Evolutionary conservation across 495 filamentous ascomycete genomes (phyloP), one percentile per base, ranked within the genome.

Genomic region (Poronia punctata): DNA sequence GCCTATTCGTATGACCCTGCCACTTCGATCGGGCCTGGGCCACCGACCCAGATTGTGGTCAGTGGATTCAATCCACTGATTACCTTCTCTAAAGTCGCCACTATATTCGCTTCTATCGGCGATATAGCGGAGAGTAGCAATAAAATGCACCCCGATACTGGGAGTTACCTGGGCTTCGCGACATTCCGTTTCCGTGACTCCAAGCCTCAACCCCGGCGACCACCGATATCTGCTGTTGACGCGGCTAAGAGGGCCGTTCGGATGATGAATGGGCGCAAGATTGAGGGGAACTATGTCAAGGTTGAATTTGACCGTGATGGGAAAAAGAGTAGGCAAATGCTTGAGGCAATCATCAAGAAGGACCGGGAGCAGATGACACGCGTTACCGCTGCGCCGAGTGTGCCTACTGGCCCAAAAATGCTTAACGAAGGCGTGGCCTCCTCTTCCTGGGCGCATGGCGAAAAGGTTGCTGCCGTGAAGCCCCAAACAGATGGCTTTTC

Each of bases 51-150:
- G 54, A 78, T 99, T 30, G 81, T 95, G 8, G 85, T 95, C 14
- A 87, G 78, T n/a, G 88, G 89, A 3, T 94, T 96, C 56, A 89
- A 96, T 61, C 87, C 92, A 5, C 66, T 99, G 46, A 83, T 82
- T 7, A 74, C 84, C 12, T 79, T 89, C 46, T 74, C 80, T 35
- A 84, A 86, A 39, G 75, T 97, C 26, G 77, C 69, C n/a, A 78
- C 81, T 17, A 72, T 87, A 15, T 96, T 97, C 50, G 78, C 84
- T 16, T 79, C 77, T 22, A 96, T 83, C 64, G 92, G 92, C 33
- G 88, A 95, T 35, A 84, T 99, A 35, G 79, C 82, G 24, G 83
- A 87, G 48, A 80, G 92, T 44, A 85, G 83, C 48, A 94, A 95
- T 52, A 85, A 88, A 56, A 87, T 89, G 37, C 83, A 97, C 59